Evolutionary conservation across 2,329 filamentous ascomycete species (phyloP), one percentile per base, ranked within the genome.

Genomic region (Stemphylium lycopersici): DNA sequence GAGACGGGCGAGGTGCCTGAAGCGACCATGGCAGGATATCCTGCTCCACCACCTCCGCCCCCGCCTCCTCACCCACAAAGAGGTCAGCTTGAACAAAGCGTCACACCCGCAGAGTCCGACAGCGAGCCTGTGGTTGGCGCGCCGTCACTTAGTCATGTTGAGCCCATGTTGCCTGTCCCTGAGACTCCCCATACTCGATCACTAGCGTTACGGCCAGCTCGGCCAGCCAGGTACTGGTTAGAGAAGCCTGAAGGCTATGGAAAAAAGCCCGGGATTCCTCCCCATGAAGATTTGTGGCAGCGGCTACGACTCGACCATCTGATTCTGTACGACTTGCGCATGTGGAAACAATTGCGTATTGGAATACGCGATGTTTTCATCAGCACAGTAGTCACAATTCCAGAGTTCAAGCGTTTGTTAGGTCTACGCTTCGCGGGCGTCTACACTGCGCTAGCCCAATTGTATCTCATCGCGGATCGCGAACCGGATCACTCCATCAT

Each of bases 401-500:
- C 95, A 4, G 86, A 96, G 71, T 99, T 99, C 83, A 99, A 99
- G 78, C 88, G 93, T 16, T 87, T 99, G 8, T 81, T 99, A 50
- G 93, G 93, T 2, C 80, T 99, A 38, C 87, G 95, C n/a, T 96
- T 99, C 73, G 91, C 96, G 48, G 93, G 92, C 0, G 82, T 99
- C 3, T 99, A 99, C 76, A 98, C 95, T 1, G 90, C 90, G 2
- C 79, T 99, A 42, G 93, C 95, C 4, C 93, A 99, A 72, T 81
- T 99, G 3, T 99, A 98, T 73, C 84, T 99, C 26, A 95, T 99
- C 61, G 93, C 93, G 12, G 95, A 99, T 71, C 84, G 95, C 60
- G 95, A 99, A 73, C 95, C 95, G 2, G 95, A 99, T 69, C 93
- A 98, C 75, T 98, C 93, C 10, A 98, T 99, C 70, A 96, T 99